Conservation (phyloP, 2,329 filamentous ascomycete genomes). For the Orbilia ellipsospora region DNA sequence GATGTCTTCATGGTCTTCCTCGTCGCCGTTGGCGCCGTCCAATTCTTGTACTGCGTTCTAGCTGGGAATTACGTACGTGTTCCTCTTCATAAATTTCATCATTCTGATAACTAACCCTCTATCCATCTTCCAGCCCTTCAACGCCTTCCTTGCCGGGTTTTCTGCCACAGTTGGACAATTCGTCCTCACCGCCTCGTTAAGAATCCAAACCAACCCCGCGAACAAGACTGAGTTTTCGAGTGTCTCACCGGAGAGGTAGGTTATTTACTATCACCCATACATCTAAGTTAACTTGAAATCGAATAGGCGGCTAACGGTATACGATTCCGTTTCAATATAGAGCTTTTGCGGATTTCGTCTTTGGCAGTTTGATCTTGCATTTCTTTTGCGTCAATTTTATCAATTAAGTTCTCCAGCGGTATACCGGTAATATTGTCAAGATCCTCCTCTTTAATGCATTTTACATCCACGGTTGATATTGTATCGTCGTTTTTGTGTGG, state of each 20-base stretch:
- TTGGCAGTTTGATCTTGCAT: slow-evolving; percentile 93
- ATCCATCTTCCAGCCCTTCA: slow-evolving; percentile 79
- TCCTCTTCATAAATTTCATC: not conserved
- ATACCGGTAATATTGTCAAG: not conserved
- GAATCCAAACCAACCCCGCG: slow-evolving; percentile 88
- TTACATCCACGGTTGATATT: too few species aligned
- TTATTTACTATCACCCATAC: slow-evolving; percentile 56
- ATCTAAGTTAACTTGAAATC: slow-evolving; percentile 1
- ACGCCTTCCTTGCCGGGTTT: slow-evolving; percentile 97
- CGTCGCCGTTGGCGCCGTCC: slow-evolving; percentile 83
- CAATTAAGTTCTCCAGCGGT: slow-evolving; percentile 72
- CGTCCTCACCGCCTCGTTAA: slow-evolving; percentile 85
- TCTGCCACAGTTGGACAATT: slow-evolving; percentile 95
- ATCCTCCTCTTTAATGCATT: not conserved
- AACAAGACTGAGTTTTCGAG: slow-evolving; percentile 81
- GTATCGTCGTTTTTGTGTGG: too few species aligned
- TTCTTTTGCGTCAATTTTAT: slow-evolving; percentile 99
- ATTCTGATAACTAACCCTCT: slow-evolving; percentile 5
- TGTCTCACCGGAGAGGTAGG: slow-evolving; percentile 82
- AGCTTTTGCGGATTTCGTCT: slow-evolving; percentile 95
- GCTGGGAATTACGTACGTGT: slow-evolving; percentile 90
- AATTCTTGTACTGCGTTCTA: slow-evolving; percentile 92
- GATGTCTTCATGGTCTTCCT: slow-evolving; percentile 92
- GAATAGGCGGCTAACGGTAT: slow-evolving; percentile 15
- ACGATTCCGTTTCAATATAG: slow-evolving; percentile 64